Base-by-base conservation (phyloP, 371 early-diverging fungal species). In the Mycotypha africana region DNA sequence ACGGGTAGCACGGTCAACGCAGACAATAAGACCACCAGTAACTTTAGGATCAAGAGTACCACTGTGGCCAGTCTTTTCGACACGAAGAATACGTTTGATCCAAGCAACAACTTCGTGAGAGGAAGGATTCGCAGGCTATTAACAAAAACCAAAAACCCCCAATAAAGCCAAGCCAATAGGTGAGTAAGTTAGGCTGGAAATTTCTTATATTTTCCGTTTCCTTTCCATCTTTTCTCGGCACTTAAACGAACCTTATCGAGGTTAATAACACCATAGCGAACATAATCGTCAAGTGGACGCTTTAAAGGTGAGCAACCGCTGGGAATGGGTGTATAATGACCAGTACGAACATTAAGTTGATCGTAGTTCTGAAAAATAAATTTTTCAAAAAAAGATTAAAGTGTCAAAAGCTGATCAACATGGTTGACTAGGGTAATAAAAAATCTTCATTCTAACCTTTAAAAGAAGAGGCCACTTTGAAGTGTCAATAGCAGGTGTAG, bases 51-150 rank as follows among this genome's bases (percentile, higher is more conserved):
- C 99, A 10, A 99, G 85, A 11, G 99, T 99, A 49, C 99, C 99
- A 63, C 87, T 84, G 83, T 99, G 99, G 36, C 99, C 99, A 28
- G 99, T 99, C 78, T 98, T 99, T 59, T 99, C 98, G 35, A 93
- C 95, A 46, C 93, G 85, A 43, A 99, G 85, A 51, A 99, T 99
- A 53, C 97, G 91, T 47, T 97, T 91, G 51, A 99, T 93, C 99
- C 99, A 99, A 42, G 99, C 98, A 36, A 99, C 99, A 36, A 99
- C 99, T 80, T 99, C 99, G 82, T 99, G 99, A 32, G 99, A 98
- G 32, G 97, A 97, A 42, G 99, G 99, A 80, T 99, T 99, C 40
- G 97, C 86, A 42, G 99, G 99, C 84, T 99, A 98, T 11, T 23
- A 63, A 53, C 21, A 44, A 38, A 40, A 20, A 32, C 23, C n/a